These are phyloP conservation scores for Blastocladiella britannica DNA, from an alignment of 192 early-diverging fungal species.

Conservation along the genomic window DNA sequence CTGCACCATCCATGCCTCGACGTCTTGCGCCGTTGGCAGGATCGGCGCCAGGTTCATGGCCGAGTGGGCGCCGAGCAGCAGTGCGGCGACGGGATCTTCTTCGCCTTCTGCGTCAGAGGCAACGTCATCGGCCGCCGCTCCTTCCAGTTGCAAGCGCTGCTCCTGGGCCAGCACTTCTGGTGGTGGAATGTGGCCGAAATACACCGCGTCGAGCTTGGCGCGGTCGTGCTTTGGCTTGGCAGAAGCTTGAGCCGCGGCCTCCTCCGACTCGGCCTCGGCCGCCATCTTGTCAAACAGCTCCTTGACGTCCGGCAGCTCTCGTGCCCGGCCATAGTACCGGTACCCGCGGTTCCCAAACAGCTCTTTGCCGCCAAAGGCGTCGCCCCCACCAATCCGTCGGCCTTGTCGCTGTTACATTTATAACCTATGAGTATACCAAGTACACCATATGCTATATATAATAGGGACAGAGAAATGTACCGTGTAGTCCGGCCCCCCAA, in stretches of 20 bases:
- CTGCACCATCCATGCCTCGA: constrained; percentile 50
- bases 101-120: constrained; percentile 3
- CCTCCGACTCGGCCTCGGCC: neutral
- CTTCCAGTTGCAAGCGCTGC: constrained; percentile 8
- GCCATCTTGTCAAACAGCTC: constrained; percentile 33
- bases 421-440: constrained; percentile 2
- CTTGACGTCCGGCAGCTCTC: constrained; percentile 76
- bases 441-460: neutral
- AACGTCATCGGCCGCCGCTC: constrained; percentile 5
- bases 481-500: constrained; percentile 81
- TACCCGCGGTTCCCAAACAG: constrained; percentile 79
- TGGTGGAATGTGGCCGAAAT: neutral
- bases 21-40: constrained; percentile 39
- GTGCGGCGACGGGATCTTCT: constrained; percentile 8
- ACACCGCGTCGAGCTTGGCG: neutral
- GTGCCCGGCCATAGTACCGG: constrained; percentile 92
- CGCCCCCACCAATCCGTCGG: neutral
- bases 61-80: constrained; percentile 15
- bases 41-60: constrained; percentile 11
- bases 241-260: neutral
- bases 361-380: constrained; percentile 34
- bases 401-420: neutral
- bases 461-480: constrained; percentile 18
- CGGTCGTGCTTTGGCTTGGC: constrained; percentile 1
- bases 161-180: constrained; percentile 9